A percentile compares a stretch with the other conserved stretches of the same genome.
These are phyloP conservation scores for Dactylorhiza incarnata DNA, from an alignment of 106 monocot genomes.

Conservation along the genomic window DNA sequence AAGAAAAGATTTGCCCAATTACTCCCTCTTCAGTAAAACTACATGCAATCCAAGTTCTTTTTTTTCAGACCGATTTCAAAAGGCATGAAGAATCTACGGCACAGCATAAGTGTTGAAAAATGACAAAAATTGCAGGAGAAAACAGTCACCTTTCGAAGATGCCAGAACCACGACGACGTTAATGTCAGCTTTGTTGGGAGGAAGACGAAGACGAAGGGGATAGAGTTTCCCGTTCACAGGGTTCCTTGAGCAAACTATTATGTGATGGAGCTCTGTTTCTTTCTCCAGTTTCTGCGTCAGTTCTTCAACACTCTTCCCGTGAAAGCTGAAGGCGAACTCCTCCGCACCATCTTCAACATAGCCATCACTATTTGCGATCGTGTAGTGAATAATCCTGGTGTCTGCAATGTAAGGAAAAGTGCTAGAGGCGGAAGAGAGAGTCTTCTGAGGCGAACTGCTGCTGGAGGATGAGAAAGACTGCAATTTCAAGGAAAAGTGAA, in stretches of 20 bases:
- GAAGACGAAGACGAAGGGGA: constrained; percentile 40
- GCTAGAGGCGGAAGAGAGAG: constrained; percentile 22
- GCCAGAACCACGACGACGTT: constrained; percentile 29
- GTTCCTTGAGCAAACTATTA: constrained; percentile 37
- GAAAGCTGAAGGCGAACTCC: constrained; percentile 16
- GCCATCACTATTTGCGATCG: constrained; percentile 25
- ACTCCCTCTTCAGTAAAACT: too few species aligned
- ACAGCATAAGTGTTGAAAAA: background rate
- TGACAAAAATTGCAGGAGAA: background rate
- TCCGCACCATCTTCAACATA: constrained; percentile 24
- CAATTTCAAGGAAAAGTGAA: background rate
- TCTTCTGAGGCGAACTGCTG: background rate
- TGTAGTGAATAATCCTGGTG: constrained; percentile 28
- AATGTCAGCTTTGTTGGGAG: constrained; percentile 40
- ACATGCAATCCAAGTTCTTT: too few species aligned
- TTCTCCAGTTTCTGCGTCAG: constrained; percentile 33
- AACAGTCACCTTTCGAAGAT: constrained; percentile 30
- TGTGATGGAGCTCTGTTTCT: constrained; percentile 27
- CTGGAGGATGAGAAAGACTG: constrained; percentile 6
- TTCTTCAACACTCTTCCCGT: constrained; percentile 33
- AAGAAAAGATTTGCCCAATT: too few species aligned
- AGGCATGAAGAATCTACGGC: background rate
- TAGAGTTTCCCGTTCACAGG: constrained; percentile 45
- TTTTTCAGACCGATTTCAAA: too few species aligned
- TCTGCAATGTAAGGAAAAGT: constrained; percentile 15